Evolutionary conservation across 2,329 filamentous ascomycete genomes (phyloP).

Genomic region (Madurella mycetomatis): DNA sequence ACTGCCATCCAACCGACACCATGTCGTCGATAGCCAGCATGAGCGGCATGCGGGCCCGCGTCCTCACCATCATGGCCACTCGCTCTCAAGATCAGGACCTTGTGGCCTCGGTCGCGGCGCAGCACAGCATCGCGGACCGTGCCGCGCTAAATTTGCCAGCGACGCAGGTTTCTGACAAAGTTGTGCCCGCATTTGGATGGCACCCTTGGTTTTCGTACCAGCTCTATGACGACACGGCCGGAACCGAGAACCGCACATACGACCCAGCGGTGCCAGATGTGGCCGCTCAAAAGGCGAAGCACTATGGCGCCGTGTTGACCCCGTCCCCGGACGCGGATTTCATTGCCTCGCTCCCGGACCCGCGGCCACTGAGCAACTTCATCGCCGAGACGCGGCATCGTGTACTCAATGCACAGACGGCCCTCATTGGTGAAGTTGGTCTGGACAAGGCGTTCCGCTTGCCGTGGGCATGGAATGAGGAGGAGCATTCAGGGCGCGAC

Average conservation of each 20-base stretch:
- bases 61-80: slow-evolving; percentile 73
- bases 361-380: slow-evolving; percentile 19
- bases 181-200: slow-evolving; percentile 76
- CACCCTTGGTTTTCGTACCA: slow-evolving; percentile 84
- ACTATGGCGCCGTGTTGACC: slow-evolving; percentile 64
- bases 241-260: slow-evolving; percentile 31
- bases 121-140: slow-evolving; percentile 44
- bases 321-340: slow-evolving; percentile 48
- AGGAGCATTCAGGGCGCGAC: slow-evolving; percentile 38
- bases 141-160: slow-evolving; percentile 14
- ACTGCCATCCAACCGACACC: slow-evolving; percentile 81
- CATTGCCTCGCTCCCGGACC: slow-evolving; percentile 32
- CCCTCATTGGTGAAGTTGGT: slow-evolving; percentile 73
- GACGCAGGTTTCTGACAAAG: slow-evolving; percentile 27
- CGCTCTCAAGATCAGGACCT: slow-evolving; percentile 70
- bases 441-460: slow-evolving; percentile 74
- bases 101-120: slow-evolving; percentile 57
- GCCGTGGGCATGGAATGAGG: slow-evolving; percentile 53
- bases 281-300: slow-evolving; percentile 42
- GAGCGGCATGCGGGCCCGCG: slow-evolving; percentile 59
- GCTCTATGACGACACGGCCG: slow-evolving; percentile 57
- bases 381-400: slow-evolving; percentile 47
- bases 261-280: slow-evolving; percentile 25
- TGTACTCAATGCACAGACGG: slow-evolving; percentile 54
- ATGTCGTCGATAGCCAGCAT: slow-evolving; percentile 58